These are phyloP conservation scores for Proliferodiscus dingleyae DNA, from an alignment of 2,329 filamentous ascomycete genomes.

Conservation along the genomic window DNA sequence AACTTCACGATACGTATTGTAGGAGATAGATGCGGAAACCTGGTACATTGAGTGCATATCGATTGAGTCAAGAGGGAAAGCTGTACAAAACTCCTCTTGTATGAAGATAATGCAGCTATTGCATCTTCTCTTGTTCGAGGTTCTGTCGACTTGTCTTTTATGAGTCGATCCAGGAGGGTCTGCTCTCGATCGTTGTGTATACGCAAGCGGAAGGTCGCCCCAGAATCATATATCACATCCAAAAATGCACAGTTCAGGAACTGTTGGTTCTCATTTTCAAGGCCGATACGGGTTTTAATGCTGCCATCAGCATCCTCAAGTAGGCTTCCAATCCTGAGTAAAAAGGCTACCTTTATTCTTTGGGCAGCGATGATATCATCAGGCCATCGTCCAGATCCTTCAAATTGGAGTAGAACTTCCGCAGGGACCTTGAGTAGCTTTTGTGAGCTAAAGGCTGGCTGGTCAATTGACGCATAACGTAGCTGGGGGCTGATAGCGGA, in stretches of 20 bases:
- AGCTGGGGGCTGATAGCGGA: slow-evolving; percentile 67
- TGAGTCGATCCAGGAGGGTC: slow-evolving; percentile 69
- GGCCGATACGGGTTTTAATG: slow-evolving; percentile 65
- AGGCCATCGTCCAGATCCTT: slow-evolving; percentile 89
- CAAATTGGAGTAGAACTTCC: slow-evolving; percentile 82
- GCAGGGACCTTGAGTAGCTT: slow-evolving; percentile 50
- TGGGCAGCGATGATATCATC: slow-evolving; percentile 89
- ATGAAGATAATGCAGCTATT: slow-evolving; percentile 62
- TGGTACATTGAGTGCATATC: slow-evolving; percentile 73
- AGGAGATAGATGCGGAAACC: slow-evolving; percentile 72
- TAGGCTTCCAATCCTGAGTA: slow-evolving; percentile 60
- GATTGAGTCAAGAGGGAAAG: slow-evolving; percentile 77
- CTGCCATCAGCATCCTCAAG: slow-evolving; percentile 57
- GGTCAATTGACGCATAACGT: slow-evolving; percentile 63
- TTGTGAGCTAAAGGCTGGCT: slow-evolving; percentile 42
- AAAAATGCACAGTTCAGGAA: slow-evolving; percentile 76
- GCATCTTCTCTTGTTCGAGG: slow-evolving; percentile 63
- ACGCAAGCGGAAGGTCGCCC: slow-evolving; percentile 74
- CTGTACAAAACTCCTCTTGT: slow-evolving; percentile 67
- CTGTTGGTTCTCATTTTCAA: slow-evolving; percentile 68
- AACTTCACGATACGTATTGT: slow-evolving; percentile 81
- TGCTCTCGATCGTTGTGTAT: slow-evolving; percentile 88
- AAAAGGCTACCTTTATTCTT: slow-evolving; percentile 86
- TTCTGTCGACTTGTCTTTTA: slow-evolving; percentile 68
- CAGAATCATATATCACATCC: slow-evolving; percentile 70